phyloP scores from a whole-genome alignment of 768 basidiomycete genomes.

The Antrodiella citrinella region DNA sequence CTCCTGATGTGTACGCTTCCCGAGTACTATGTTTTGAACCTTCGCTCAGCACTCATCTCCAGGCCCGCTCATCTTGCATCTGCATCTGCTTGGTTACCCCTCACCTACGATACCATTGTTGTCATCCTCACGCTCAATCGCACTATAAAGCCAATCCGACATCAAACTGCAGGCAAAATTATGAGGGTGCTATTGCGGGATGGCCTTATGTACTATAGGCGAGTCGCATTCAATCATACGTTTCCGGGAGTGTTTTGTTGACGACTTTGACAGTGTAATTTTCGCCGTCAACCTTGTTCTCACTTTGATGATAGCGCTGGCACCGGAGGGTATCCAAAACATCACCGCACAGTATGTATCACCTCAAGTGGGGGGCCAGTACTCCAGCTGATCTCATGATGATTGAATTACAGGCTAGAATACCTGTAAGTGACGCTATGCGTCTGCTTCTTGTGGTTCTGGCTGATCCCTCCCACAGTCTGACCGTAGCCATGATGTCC shows the following conservation, averaged over 20 bases:
- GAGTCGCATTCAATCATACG: background rate
- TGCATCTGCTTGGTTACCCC: conserved; percentile 33
- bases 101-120: conserved; percentile 31
- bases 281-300: conserved; percentile 30
- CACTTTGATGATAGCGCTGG: conserved; percentile 29
- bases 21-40: conserved; percentile 3
- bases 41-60: background rate
- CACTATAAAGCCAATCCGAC: conserved; percentile 18
- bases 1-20: conserved; percentile 17
- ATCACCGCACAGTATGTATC: conserved; percentile 28
- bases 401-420: conserved; percentile 18
- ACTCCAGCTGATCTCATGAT: background rate
- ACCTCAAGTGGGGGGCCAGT: background rate
- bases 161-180: conserved; percentile 15
- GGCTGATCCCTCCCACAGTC: conserved; percentile 2
- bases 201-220: conserved; percentile 30
- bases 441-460: background rate
- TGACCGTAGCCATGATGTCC: conserved; percentile 57
- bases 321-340: conserved; percentile 25
- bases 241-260: background rate
- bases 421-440: conserved; percentile 30
- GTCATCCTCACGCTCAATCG: conserved; percentile 26
- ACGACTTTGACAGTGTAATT: conserved; percentile 24
- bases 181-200: conserved; percentile 22
- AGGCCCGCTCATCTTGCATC: conserved; percentile 19